Evolutionary conservation across 345 rosid species (phyloP).

Genomic region (Citrus trifoliata): DNA sequence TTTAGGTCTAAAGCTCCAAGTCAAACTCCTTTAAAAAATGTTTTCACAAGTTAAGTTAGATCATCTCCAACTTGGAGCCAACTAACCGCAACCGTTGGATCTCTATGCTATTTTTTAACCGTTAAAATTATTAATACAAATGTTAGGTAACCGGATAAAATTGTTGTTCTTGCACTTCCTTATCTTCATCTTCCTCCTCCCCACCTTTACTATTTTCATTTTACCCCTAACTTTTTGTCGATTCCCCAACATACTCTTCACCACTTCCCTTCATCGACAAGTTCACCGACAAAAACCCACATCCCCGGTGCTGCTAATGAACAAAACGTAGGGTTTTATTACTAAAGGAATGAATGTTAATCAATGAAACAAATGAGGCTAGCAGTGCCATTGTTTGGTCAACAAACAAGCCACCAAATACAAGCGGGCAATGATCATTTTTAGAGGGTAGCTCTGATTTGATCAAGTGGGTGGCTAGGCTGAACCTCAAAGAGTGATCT

Average conservation of each 20-base stretch:
- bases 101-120: too few species aligned
- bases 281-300: conserved; percentile 57
- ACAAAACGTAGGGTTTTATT: conserved; percentile 26
- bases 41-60: too few species aligned
- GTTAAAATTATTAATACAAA: too few species aligned
- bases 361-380: conserved; percentile 43
- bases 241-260: conserved; percentile 46
- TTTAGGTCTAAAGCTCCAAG: neutral
- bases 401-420: conserved; percentile 57
- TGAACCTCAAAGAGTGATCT: conserved; percentile 35
- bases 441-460: conserved; percentile 21
- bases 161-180: conserved; percentile 9
- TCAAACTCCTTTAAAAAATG: neutral
- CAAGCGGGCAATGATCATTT: conserved; percentile 2
- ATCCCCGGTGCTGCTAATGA: conserved; percentile 10
- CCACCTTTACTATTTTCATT: conserved; percentile 5
- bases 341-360: neutral
- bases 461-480: conserved; percentile 20
- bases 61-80: too few species aligned
- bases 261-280: conserved; percentile 52
- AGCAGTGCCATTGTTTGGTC: conserved; percentile 24
- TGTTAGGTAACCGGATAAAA: too few species aligned
- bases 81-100: too few species aligned
- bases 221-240: conserved; percentile 27
- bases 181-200: conserved; percentile 11